Conservation (phyloP, 2,329 filamentous ascomycete genomes). For the Domatiomyces globalis region DNA sequence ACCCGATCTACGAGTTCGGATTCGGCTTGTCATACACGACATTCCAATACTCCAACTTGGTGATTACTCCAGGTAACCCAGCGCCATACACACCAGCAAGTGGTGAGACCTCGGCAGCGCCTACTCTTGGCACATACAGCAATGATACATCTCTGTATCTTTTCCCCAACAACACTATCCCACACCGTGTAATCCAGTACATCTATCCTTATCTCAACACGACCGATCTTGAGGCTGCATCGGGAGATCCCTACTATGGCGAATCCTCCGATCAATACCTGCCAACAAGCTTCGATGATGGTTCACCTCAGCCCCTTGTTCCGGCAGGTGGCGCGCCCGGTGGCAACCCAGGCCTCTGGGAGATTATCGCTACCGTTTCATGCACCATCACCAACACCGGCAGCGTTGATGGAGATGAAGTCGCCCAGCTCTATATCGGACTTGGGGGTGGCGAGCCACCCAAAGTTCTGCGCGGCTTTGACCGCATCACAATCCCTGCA, state of each 20-base stretch:
- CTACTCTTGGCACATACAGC: slow-evolving; percentile 36
- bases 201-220: slow-evolving; percentile 53
- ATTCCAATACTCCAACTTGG: slow-evolving; percentile 46
- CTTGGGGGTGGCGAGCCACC: slow-evolving; percentile 63
- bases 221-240: slow-evolving; percentile 39
- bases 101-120: slow-evolving; percentile 40
- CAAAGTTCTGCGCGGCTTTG: slow-evolving; percentile 62
- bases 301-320: slow-evolving; percentile 41
- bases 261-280: slow-evolving; percentile 35
- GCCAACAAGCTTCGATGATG: slow-evolving; percentile 37
- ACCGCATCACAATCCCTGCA: slow-evolving; percentile 56
- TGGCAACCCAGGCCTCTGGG: slow-evolving; percentile 43
- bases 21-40: slow-evolving; percentile 50
- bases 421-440: slow-evolving; percentile 53
- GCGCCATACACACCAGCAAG: slow-evolving; percentile 38
- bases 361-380: slow-evolving; percentile 35
- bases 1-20: slow-evolving; percentile 49
- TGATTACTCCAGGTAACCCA: slow-evolving; percentile 32
- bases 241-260: slow-evolving; percentile 42
- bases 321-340: slow-evolving; percentile 45
- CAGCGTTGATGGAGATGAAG: slow-evolving; percentile 35
- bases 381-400: slow-evolving; percentile 41
- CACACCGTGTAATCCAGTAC: slow-evolving; percentile 37
- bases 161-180: slow-evolving; percentile 38
- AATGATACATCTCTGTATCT: slow-evolving; percentile 39